A percentile compares a stretch with the other conserved stretches of the same genome.
phyloP scores from a whole-genome alignment of 2,329 filamentous ascomycete genomes.

The Trichophyton benhamiae region DNA sequence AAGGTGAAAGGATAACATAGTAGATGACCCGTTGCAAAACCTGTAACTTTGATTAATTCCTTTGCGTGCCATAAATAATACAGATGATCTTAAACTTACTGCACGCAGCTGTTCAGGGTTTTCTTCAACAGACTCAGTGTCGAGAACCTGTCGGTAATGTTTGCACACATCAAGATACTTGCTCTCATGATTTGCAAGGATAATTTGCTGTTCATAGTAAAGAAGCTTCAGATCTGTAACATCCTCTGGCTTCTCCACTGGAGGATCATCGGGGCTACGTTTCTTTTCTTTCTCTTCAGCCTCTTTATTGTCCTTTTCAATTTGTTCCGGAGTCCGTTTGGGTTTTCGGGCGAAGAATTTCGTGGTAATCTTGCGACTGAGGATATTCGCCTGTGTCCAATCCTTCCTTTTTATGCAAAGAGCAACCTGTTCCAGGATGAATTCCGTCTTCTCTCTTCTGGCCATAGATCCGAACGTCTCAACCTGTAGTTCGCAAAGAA shows the following conservation, averaged over 20 bases:
- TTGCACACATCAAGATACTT: slow-evolving; percentile 98
- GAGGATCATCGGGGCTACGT: slow-evolving; percentile 62
- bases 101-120: slow-evolving; percentile 75
- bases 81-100: slow-evolving; percentile 40
- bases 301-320: slow-evolving; percentile 83
- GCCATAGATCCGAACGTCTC: slow-evolving; percentile 99
- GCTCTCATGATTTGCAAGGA: slow-evolving; percentile 86
- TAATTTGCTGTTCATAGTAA: slow-evolving; percentile 97
- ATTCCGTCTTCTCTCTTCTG: slow-evolving; percentile 93
- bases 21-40: slow-evolving; percentile 91
- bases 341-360: slow-evolving; percentile 79
- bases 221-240: slow-evolving; percentile 90
- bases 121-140: slow-evolving; percentile 89
- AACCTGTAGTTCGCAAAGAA: slow-evolving; percentile 92
- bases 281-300: slow-evolving; percentile 64
- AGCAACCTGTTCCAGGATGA: slow-evolving; percentile 87
- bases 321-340: slow-evolving; percentile 77
- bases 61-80: not conserved
- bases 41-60: slow-evolving; percentile 33
- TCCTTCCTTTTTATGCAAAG: slow-evolving; percentile 92
- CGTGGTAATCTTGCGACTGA: slow-evolving; percentile 94
- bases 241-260: slow-evolving; percentile 68
- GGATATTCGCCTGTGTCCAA: slow-evolving; percentile 88
- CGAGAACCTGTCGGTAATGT: slow-evolving; percentile 90
- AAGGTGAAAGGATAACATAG: slow-evolving; percentile 89